Conservation (phyloP, 495 filamentous ascomycete species). For the Pseudoneurospora amorphoporcata region DNA sequence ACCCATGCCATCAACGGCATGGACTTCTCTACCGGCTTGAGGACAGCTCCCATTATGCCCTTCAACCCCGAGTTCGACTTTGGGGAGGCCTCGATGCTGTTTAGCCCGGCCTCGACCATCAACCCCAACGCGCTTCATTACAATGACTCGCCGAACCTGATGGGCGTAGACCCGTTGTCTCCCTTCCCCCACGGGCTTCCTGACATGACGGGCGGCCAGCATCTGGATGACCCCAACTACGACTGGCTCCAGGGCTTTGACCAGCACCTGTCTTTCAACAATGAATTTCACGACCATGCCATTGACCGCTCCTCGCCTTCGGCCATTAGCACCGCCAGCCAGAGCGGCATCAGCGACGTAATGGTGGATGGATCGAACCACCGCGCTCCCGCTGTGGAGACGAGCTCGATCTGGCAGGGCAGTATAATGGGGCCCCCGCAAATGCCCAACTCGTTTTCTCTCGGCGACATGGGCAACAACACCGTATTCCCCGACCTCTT, state of each 20-base stretch:
- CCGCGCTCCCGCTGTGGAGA: slow-evolving; percentile 31
- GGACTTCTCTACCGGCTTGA: slow-evolving; percentile 55
- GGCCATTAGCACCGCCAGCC: slow-evolving; percentile 84
- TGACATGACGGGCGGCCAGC: slow-evolving; percentile 43
- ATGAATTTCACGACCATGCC: slow-evolving; percentile 56
- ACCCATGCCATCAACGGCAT: slow-evolving; percentile 48
- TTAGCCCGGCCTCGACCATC: slow-evolving; percentile 62
- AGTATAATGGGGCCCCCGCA: slow-evolving; percentile 52
- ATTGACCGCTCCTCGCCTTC: slow-evolving; percentile 92
- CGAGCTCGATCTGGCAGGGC: slow-evolving; percentile 55
- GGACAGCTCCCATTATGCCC: slow-evolving; percentile 69
- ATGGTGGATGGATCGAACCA: slow-evolving; percentile 79
- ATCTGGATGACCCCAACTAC: slow-evolving; percentile 64
- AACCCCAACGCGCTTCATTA: slow-evolving; percentile 96
- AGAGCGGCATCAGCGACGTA: slow-evolving; percentile 83
- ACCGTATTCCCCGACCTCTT: slow-evolving; percentile 50
- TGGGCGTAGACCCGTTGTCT: slow-evolving; percentile 61
- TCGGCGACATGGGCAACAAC: slow-evolving; percentile 41
- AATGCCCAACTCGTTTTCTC: slow-evolving; percentile 49
- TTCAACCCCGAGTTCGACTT: slow-evolving; percentile 68
- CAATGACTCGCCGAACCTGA: slow-evolving; percentile 66
- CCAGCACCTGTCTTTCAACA: slow-evolving; percentile 59
- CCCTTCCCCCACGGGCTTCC: slow-evolving; percentile 59
- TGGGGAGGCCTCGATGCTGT: slow-evolving; percentile 50
- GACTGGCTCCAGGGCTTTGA: slow-evolving; percentile 85